A percentile compares a stretch with the other conserved stretches of the same genome.
phyloP scores from a whole-genome alignment of 495 filamentous ascomycete species.

The Lophium mytilinum region DNA sequence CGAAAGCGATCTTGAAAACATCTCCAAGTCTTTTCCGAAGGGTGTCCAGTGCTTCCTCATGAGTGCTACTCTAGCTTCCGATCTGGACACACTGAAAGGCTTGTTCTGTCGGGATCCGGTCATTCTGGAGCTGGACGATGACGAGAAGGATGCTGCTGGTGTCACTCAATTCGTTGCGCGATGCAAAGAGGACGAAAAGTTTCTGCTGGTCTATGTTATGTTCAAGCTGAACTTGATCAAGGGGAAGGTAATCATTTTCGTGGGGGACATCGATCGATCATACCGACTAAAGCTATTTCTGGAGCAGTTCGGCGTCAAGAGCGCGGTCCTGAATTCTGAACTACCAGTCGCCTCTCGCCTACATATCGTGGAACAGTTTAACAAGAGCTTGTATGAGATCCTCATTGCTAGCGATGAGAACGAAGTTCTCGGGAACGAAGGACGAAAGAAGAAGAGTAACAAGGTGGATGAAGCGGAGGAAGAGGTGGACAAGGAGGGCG shows the following conservation, averaged over 20 bases:
- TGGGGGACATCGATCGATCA: slow-evolving; percentile 83
- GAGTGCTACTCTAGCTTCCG: slow-evolving; percentile 82
- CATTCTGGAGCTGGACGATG: slow-evolving; percentile 67
- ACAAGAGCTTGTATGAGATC: slow-evolving; percentile 91
- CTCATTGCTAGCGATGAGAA: slow-evolving; percentile 94
- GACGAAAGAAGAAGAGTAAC: slow-evolving; percentile 30
- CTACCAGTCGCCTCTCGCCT: slow-evolving; percentile 85
- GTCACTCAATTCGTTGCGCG: slow-evolving; percentile 82
- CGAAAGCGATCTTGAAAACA: slow-evolving; percentile 72
- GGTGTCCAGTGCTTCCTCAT: slow-evolving; percentile 86
- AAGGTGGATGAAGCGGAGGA: slow-evolving; percentile 17
- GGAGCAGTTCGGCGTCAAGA: slow-evolving; percentile 91
- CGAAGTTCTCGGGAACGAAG: slow-evolving; percentile 64
- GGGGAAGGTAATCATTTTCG: slow-evolving; percentile 91
- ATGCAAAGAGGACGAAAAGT: slow-evolving; percentile 95
- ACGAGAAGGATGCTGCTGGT: slow-evolving; percentile 60
- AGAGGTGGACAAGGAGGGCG: slow-evolving; percentile 24
- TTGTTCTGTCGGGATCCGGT: slow-evolving; percentile 79
- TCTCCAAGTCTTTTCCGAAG: slow-evolving; percentile 68
- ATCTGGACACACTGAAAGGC: slow-evolving; percentile 76
- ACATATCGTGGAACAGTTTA: slow-evolving; percentile 96
- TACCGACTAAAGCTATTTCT: slow-evolving; percentile 94
- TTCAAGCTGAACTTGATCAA: slow-evolving; percentile 92
- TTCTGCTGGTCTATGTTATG: slow-evolving; percentile 84
- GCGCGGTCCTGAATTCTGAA: slow-evolving; percentile 91